Base-by-base conservation (phyloP, 805 yeast species). In the Suhomyces vadensis region DNA sequence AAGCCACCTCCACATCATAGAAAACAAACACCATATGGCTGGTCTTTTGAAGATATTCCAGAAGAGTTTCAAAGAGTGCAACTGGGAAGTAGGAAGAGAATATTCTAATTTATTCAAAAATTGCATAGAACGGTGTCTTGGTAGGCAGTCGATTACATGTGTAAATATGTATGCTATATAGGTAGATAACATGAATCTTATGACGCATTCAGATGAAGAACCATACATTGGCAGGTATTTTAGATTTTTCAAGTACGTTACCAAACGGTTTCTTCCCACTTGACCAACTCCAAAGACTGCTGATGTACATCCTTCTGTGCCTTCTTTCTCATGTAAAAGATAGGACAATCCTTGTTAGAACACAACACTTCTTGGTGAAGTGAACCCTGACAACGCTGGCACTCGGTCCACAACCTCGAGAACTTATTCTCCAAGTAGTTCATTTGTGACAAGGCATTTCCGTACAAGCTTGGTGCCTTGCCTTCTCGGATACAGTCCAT, bases 371-470 rank as follows among this genome's bases (percentile, higher is more conserved):
- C 98, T 65, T 90, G 97, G 57, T 94, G 97, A 43, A 95, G 69
- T 20, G 94, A 87, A 0, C 98, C 98, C 56, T 95, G 97, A 64
- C 99, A 94, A 47, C 97, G 73, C 68, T 94, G 99, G 63, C 99
- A 95, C 61, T 94, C 96, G 0, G 98, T 92, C 99, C 99, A 94
- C 50, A 94, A 69, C 51, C 95, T 74, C 2, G 96, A 83, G 56
- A 89, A 94, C 54, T 85, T 83, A 47, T 81, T 78, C 60, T 94
- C 96, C 47, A 92, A 67, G 35, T 80, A 82, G 60, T 89, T 85
- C 75, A 91, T 82, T 47, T 81, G 83, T 3, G 87, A 84, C 37
- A 94, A 67, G 8, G 94, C 90, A 46, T 82, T 80, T n/a, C 89
- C 82, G 58, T 89, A 94, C 20, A 91, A 63, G 53, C 81, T 85